Base-by-base conservation (phyloP, 75 land plant genomes). In the Picea glauca region DNA sequence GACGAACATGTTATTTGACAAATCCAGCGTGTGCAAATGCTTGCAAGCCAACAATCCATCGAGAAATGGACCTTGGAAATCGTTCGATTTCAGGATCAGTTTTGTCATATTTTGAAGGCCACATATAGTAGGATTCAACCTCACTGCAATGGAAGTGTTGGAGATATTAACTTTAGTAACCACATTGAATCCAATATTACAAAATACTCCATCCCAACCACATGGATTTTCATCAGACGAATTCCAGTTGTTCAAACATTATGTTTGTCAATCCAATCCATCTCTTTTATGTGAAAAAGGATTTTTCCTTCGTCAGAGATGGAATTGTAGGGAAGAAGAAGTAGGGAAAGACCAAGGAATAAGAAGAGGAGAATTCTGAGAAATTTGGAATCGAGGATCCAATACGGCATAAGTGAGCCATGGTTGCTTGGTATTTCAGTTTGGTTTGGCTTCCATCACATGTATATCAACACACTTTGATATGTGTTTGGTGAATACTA, bases 131-230 rank as follows among this genome's bases (percentile, higher is more conserved):
- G 43, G 43, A 40, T 4, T 40, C 5, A 40, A 40, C 43, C 5
- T 40, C 5, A 4, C 63, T 6, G 31, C 21, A 62, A 62, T 62
- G 7, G 63, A 62, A 9, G 63, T 12, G 30, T 8, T 11, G 2
- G 63, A 21, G 63, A 62, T 8, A 62, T 62, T 62, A 6, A 62
- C 11, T n/a, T 21, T 23, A 21, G 63, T 62, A 23, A 62, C 63
- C 0, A 15, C 30, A 23, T 62, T 62, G 63, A 62, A 62, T 21
- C 1, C 1, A 46, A 0, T 26, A 75, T 77, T 81, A 84, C 98
- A 95, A 1, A 62, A 33, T 64, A 95, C 76, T 68, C 96, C 98
- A 20, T 38, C 30, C 98, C 98, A 95, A 43, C 23, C 46, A 85
- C 98, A 95, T 0, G 98, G 98, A 13, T 76, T 81, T 23, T 60